These are phyloP conservation scores for Prunus davidiana DNA, from an alignment of 306 rosid species.

Conservation along the genomic window DNA sequence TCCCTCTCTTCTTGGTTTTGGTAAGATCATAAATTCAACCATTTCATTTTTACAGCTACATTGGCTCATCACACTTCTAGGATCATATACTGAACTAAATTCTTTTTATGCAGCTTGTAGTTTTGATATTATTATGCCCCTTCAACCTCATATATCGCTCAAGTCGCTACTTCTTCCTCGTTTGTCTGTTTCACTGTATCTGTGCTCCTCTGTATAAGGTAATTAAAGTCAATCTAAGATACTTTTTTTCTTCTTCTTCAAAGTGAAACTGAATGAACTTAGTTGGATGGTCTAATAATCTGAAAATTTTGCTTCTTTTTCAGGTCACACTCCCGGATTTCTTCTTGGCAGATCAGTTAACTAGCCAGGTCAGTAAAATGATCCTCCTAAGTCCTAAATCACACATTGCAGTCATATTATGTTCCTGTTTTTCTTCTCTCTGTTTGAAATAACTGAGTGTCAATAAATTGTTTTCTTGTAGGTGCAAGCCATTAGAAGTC, in stretches of 20 bases:
- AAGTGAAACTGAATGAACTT: not conserved
- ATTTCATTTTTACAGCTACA: not conserved
- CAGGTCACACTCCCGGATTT: slow-evolving; percentile 74
- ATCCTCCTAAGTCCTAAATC: not conserved
- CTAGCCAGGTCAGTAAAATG: slow-evolving; percentile 54
- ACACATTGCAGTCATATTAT: not conserved
- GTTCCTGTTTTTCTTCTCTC: not conserved
- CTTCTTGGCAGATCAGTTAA: slow-evolving; percentile 73
- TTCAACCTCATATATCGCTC: slow-evolving; percentile 58
- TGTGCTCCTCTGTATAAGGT: slow-evolving; percentile 68
- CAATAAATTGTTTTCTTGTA: slow-evolving; percentile 2
- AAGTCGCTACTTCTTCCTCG: slow-evolving; percentile 56
- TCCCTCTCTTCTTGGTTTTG: slow-evolving; percentile 53
- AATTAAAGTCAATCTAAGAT: not conserved
- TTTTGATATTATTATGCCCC: slow-evolving; percentile 45
- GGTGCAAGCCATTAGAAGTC: slow-evolving; percentile 70
- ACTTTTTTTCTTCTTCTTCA: not conserved
- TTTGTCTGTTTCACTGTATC: slow-evolving; percentile 45
- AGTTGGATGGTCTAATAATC: not conserved
- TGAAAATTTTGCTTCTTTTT: not conserved
- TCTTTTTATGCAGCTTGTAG: slow-evolving; percentile 35
- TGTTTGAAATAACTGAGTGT: not conserved
- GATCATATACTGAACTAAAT: not conserved
- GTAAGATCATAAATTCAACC: slow-evolving; percentile 35
- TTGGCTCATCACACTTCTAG: slow-evolving; percentile 1